Conservation (phyloP, 768 basidiomycete genomes). For the Rhodosporidiobolus odoratus region DNA sequence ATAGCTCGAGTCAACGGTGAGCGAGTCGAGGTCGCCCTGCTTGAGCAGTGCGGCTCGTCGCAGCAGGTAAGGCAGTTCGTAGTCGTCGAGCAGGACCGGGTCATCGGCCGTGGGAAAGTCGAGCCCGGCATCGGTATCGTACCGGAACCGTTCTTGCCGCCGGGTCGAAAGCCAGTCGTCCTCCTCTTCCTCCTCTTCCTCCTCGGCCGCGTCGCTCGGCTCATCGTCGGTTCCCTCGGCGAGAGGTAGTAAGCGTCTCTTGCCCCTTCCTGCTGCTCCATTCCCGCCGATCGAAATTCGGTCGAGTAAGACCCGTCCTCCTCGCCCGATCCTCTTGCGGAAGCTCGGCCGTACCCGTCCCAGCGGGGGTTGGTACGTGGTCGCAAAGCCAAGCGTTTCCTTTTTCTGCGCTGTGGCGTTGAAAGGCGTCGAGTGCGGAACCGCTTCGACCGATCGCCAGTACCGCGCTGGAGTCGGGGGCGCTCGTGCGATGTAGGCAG, state of each 20-base stretch:
- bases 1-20: slow-evolving; percentile 27
- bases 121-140: slow-evolving; percentile 36
- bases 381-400: slow-evolving; percentile 36
- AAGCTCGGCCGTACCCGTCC: slow-evolving; percentile 49
- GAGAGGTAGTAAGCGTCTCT: neutral
- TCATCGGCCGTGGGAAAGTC: slow-evolving; percentile 38
- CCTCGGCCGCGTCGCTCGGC: neutral
- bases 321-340: slow-evolving; percentile 73
- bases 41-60: slow-evolving; percentile 32
- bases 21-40: slow-evolving; percentile 17
- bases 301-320: slow-evolving; percentile 71
- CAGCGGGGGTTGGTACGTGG: slow-evolving; percentile 46
- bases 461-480: slow-evolving; percentile 53
- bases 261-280: neutral
- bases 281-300: slow-evolving; percentile 46
- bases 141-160: slow-evolving; percentile 35
- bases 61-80: slow-evolving; percentile 25
- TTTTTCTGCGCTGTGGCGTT: slow-evolving; percentile 16
- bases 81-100: slow-evolving; percentile 39
- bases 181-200: slow-evolving; percentile 25
- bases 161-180: slow-evolving; percentile 26
- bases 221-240: neutral
- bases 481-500: slow-evolving; percentile 64
- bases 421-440: slow-evolving; percentile 61
- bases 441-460: slow-evolving; percentile 49